Percentiles rank a stretch among this genome's conserved stretches.
phyloP scores from a whole-genome alignment of 2,329 filamentous ascomycete species.

The Diaporthe nobilis region DNA sequence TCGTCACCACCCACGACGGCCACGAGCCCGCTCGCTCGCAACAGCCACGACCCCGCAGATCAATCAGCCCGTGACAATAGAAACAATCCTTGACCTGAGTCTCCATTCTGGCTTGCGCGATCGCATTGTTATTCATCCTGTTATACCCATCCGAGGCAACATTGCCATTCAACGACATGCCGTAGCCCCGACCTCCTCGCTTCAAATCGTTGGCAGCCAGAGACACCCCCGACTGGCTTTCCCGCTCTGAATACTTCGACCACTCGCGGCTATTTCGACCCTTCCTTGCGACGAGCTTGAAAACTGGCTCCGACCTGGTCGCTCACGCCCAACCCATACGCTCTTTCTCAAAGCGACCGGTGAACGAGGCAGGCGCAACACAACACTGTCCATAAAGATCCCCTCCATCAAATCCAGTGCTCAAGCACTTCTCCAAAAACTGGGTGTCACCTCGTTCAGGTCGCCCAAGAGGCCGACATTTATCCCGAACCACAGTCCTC shows the following conservation, averaged over 20 bases:
- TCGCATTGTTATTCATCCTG: slow-evolving; percentile 29
- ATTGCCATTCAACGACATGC: slow-evolving; percentile 18
- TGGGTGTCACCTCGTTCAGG: slow-evolving; percentile 20
- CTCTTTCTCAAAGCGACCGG: neutral
- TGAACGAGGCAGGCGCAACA: slow-evolving; percentile 21
- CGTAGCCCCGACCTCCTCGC: slow-evolving; percentile 8
- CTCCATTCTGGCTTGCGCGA: slow-evolving; percentile 26
- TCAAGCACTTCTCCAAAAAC: neutral
- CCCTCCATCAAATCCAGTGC: neutral
- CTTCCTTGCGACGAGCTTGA: neutral
- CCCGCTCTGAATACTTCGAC: neutral
- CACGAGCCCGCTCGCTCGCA: slow-evolving; percentile 26
- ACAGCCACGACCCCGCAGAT: slow-evolving; percentile 7
- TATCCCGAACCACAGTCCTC: slow-evolving; percentile 1
- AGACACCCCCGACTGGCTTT: neutral
- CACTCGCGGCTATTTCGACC: neutral
- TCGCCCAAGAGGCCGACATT: slow-evolving; percentile 1
- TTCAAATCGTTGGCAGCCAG: slow-evolving; percentile 20
- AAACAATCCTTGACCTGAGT: neutral
- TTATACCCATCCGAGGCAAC: slow-evolving; percentile 4
- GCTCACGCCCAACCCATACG: neutral
- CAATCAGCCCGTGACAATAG: slow-evolving; percentile 16
- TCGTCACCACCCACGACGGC: slow-evolving; percentile 16
- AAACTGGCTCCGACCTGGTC: slow-evolving; percentile 1
- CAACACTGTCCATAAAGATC: neutral